Evolutionary conservation across 148 eudicot species (phyloP).

Genomic region (Suaeda aralocaspica): DNA sequence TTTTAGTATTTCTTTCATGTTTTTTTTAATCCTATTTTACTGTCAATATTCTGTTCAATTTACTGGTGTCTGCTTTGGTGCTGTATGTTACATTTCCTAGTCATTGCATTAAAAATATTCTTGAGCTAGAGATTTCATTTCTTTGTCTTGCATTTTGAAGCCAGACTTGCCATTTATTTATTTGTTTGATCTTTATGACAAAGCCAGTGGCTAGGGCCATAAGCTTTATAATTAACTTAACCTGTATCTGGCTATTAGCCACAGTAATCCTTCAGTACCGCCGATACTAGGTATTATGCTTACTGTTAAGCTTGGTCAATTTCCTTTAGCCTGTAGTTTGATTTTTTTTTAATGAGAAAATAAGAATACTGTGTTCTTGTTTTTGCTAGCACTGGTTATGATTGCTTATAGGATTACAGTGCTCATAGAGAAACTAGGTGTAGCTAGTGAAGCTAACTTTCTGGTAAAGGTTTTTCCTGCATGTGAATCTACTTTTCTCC

Average conservation of each 20-base stretch:
- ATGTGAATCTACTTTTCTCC: not conserved
- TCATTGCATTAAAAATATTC: not conserved
- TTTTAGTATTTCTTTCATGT: not conserved
- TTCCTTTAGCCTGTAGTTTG: not conserved
- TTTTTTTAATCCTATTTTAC: not conserved
- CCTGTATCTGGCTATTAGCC: not conserved
- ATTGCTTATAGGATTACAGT: not conserved
- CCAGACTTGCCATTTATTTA: not conserved
- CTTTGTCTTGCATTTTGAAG: not conserved
- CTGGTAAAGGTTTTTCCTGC: not conserved
- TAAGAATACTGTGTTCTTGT: not conserved
- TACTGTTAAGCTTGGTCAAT: not conserved
- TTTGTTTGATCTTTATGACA: not conserved
- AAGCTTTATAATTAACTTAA: not conserved
- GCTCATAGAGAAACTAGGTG: too few relatives aligned
- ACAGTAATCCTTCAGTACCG: not conserved
- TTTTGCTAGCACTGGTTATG: not conserved
- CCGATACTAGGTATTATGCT: not conserved
- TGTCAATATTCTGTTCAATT: not conserved
- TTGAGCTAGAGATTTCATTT: not conserved
- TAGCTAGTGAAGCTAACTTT: too few relatives aligned
- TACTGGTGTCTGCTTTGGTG: not conserved
- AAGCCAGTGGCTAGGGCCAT: not conserved
- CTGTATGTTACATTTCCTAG: not conserved
- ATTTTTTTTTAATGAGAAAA: not conserved